Evolutionary conservation across 352 stramenopile species (phyloP).

Genomic region (Albugo candida): DNA sequence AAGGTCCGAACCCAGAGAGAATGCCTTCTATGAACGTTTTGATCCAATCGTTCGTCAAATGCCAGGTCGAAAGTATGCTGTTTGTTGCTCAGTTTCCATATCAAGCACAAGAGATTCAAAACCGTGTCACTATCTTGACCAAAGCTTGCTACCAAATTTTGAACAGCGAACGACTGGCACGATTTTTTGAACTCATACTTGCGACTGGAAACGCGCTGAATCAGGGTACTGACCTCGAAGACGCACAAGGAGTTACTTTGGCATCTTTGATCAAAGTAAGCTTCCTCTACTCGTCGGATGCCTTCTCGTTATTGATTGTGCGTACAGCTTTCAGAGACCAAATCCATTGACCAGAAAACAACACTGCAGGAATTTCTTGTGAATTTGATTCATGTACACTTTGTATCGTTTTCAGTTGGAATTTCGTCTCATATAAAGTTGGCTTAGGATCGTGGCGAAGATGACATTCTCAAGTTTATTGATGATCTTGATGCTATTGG

Average conservation of each 20-base stretch:
- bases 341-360: conserved; percentile 48
- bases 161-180: conserved; percentile 40
- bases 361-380: conserved; percentile 42
- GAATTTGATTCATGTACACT: not conserved
- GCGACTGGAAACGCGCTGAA: conserved; percentile 63
- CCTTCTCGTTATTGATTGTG: not conserved
- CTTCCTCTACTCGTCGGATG: not conserved
- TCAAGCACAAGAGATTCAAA: conserved; percentile 26
- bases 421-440: not conserved
- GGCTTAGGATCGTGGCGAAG: conserved; percentile 38
- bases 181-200: conserved; percentile 58
- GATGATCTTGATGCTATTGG: conserved; percentile 30
- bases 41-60: not conserved
- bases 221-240: conserved; percentile 41
- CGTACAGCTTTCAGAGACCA: conserved; percentile 54
- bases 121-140: conserved; percentile 26
- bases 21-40: not conserved
- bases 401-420: not conserved
- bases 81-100: conserved; percentile 45
- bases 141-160: conserved; percentile 43
- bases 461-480: conserved; percentile 41
- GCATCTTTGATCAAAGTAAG: conserved; percentile 53
- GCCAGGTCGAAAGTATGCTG: conserved; percentile 40
- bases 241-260: conserved; percentile 42
- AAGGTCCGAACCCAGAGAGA: conserved; percentile 38